Evolutionary conservation across 352 stramenopile genomes (phyloP), one percentile per base, ranked within the genome.

Genomic region (Globisporangium irregulare): DNA sequence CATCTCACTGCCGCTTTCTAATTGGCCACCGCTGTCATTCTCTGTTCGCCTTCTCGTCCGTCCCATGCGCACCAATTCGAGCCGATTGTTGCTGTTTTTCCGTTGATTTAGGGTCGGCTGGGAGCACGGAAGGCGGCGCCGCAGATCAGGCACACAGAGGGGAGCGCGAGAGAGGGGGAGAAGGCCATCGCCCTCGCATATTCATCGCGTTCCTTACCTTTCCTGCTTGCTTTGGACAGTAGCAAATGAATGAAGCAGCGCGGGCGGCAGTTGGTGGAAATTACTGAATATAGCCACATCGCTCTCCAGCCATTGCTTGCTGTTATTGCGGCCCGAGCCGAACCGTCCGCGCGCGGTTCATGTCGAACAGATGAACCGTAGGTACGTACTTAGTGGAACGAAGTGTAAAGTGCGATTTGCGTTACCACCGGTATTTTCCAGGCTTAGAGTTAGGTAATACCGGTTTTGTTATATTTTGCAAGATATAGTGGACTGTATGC

Each of bases 181-280:
- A 51, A 20, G 29, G 29, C 27, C 29, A 46, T 60, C 55, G 55
- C 55, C 55, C 27, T 34, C 27, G 65, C 58, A 67, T 69, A 56
- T 65, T 70, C 58, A 65, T 48, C 38, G 20, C 29, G 38, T 86
- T 80, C 79, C 85, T 92, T 66, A 81, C 75, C 77, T 91, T 91
- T 83, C 82, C 84, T 80, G 64, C 64, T 92, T 90, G 84, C 84
- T 92, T 92, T 91, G 84, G 84, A 92, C 84, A 91, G 84, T 90
- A 91, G 81, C 80, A 87, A 91, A 87, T 90, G 78, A 80, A 78
- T 71, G 55, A 70, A 74, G 67, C 34, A 61, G 59, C 38, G 55
- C 62, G 64, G 27, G 51, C 41, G 66, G 64, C 70, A 74, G 51
- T 70, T 71, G 34, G 27, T 54, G 25, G 55, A 76, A 82, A 81